phyloP scores from a whole-genome alignment of 768 basidiomycete species.

The Termitomyces sp. region DNA sequence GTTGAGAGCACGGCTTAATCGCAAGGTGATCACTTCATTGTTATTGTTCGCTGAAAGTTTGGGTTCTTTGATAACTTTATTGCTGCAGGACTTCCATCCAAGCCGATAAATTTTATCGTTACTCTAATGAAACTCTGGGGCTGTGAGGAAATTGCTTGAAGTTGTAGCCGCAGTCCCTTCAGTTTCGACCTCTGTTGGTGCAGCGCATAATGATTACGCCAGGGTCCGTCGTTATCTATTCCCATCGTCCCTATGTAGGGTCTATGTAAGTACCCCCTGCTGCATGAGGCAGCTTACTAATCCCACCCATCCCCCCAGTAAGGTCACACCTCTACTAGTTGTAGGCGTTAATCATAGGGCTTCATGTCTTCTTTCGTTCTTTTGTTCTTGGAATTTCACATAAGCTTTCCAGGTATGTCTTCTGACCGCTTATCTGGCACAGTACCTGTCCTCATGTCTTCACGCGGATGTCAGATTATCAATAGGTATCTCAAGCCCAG shows the following conservation, averaged over 20 bases:
- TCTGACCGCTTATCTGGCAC: conserved; percentile 1
- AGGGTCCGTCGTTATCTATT: not conserved
- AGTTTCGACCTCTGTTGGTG: not conserved
- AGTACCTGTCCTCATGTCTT: not conserved
- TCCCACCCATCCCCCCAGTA: not conserved
- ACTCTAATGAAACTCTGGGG: not conserved
- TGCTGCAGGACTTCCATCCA: not conserved
- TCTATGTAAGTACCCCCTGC: not conserved
- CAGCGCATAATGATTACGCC: not conserved
- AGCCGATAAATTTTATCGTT: not conserved
- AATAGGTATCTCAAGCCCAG: not conserved
- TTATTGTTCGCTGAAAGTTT: not conserved
- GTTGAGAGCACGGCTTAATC: not conserved
- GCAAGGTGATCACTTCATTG: not conserved
- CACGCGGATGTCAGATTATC: not conserved
- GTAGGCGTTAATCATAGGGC: not conserved
- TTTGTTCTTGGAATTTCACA: not conserved
- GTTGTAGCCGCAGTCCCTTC: not conserved
- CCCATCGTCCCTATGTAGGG: not conserved
- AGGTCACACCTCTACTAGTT: not conserved
- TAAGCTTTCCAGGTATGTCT: not conserved
- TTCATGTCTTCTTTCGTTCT: not conserved
- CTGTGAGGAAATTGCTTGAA: not conserved
- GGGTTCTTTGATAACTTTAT: not conserved
- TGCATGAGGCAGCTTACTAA: not conserved